Evolutionary conservation across 2,329 filamentous ascomycete genomes (phyloP).

Genomic region (Bipolaris oryzae): DNA sequence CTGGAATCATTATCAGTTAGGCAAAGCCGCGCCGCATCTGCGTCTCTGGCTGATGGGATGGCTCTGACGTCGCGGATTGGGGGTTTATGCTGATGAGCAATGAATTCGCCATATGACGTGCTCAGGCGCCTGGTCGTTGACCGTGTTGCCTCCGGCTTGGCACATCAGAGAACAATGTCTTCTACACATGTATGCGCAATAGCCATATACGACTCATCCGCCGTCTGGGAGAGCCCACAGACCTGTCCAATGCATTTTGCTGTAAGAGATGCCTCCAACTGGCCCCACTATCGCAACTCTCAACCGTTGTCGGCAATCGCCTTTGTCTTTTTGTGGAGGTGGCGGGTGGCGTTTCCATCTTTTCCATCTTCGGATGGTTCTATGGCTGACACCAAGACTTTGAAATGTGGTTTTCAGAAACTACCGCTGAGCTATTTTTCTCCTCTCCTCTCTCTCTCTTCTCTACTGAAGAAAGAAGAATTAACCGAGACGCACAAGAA

Average conservation of each 20-base stretch:
- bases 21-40: neutral
- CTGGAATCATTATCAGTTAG: neutral
- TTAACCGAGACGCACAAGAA: neutral
- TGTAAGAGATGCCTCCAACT: neutral
- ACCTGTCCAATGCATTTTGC: neutral
- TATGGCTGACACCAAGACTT: neutral
- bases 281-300: neutral
- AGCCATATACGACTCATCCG: neutral
- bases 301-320: neutral
- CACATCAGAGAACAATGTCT: neutral
- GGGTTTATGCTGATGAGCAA: neutral
- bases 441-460: neutral
- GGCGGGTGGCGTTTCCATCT: neutral
- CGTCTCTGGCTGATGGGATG: neutral
- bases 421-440: neutral
- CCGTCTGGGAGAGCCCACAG: neutral
- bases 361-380: neutral
- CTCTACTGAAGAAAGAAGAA: neutral
- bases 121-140: neutral
- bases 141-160: neutral
- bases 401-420: neutral
- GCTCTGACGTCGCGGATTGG: neutral
- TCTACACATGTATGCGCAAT: neutral
- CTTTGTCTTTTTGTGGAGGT: neutral
- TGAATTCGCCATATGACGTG: slow-evolving; percentile 9